phyloP scores from a whole-genome alignment of 1,284 basidiomycete species.

The Vanrija humicola region DNA sequence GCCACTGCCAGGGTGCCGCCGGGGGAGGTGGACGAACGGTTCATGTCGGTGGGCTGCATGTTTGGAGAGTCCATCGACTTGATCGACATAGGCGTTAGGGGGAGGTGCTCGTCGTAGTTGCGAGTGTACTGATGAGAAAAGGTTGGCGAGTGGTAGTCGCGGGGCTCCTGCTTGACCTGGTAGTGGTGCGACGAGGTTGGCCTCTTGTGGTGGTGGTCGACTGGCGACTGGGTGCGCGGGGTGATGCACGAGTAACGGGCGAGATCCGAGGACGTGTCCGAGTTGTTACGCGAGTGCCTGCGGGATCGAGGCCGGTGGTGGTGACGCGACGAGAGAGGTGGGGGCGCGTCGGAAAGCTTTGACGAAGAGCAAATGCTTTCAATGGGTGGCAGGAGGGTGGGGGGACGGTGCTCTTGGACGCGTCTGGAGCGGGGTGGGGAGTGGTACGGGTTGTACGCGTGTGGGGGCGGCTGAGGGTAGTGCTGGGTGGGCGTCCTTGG shows the following conservation, averaged over 20 bases:
- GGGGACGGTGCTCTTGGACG: background rate
- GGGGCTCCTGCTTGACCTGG: conserved; percentile 5
- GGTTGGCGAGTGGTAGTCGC: conserved; percentile 2
- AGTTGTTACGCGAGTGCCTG: too few relatives aligned
- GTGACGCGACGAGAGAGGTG: background rate
- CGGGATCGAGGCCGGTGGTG: too few relatives aligned
- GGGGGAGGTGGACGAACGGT: conserved; percentile 8
- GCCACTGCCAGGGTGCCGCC: background rate
- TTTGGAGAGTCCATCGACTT: conserved; percentile 6
- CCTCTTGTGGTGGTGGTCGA: background rate
- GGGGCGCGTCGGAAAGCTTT: background rate
- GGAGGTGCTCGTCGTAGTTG: conserved; percentile 5
- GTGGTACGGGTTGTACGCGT: background rate
- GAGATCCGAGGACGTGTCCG: too few relatives aligned
- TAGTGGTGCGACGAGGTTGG: background rate
- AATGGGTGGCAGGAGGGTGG: conserved; percentile 1
- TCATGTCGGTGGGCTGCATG: conserved; percentile 8
- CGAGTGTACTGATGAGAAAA: background rate
- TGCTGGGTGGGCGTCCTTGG: background rate
- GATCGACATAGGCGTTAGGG: conserved; percentile 9
- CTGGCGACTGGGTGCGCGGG: background rate
- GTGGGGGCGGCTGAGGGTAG: conserved; percentile 1
- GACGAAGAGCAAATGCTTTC: background rate
- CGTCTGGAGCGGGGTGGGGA: background rate
- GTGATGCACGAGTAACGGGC: background rate